phyloP scores from a whole-genome alignment of 805 yeast genomes.

The Blastobotrys attinorum region DNA sequence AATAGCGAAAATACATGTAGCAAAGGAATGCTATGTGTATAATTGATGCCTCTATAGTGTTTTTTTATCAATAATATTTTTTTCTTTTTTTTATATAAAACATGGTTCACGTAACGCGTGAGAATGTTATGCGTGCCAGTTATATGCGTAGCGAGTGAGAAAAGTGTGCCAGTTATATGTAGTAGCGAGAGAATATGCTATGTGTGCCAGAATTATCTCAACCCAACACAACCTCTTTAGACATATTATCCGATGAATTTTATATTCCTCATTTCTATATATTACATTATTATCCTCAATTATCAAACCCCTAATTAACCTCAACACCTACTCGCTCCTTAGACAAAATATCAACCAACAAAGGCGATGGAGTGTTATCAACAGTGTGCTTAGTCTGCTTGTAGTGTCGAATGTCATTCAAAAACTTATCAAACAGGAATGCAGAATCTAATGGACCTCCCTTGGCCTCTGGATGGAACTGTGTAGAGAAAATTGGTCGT shows the following conservation, averaged over 20 bases:
- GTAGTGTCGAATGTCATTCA: slow-evolving; percentile 57
- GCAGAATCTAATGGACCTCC: slow-evolving; percentile 97
- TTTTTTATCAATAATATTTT: background rate
- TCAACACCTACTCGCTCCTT: slow-evolving; percentile 38
- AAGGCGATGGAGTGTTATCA: slow-evolving; percentile 34
- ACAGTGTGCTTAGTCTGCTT: slow-evolving; percentile 35
- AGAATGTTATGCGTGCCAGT: too few relatives aligned
- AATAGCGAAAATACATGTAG: background rate
- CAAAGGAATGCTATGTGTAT: background rate
- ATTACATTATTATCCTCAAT: slow-evolving; percentile 14
- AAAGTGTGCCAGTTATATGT: too few relatives aligned
- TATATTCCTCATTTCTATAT: too few relatives aligned
- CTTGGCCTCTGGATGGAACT: slow-evolving; percentile 98
- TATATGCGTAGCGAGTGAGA: too few relatives aligned
- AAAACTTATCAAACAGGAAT: slow-evolving; percentile 83
- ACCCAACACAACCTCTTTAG: too few relatives aligned
- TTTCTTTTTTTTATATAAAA: too few relatives aligned
- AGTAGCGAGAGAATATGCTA: too few relatives aligned
- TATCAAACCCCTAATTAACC: slow-evolving; percentile 24
- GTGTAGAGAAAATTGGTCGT: slow-evolving; percentile 91
- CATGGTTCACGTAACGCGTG: too few relatives aligned
- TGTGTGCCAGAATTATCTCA: too few relatives aligned
- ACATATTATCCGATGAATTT: too few relatives aligned
- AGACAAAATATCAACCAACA: slow-evolving; percentile 33
- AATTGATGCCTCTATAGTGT: too few relatives aligned